Evolutionary conservation across 371 early-diverging fungal genomes (phyloP).

Genomic region (Rhizomucor pusillus): DNA sequence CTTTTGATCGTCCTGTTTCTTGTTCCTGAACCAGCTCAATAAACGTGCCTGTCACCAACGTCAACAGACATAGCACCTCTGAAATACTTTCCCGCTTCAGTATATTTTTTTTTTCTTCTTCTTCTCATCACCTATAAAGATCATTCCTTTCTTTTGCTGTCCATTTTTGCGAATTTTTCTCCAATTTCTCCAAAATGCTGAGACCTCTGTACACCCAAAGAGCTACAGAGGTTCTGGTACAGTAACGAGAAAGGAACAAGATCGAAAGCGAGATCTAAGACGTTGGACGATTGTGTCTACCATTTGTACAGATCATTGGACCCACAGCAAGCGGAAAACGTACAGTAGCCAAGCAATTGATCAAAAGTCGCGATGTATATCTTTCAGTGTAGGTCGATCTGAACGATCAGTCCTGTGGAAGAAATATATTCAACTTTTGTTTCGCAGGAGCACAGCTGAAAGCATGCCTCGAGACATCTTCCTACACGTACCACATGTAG

Average conservation of each 20-base stretch:
- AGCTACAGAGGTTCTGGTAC: slow-evolving; percentile 32
- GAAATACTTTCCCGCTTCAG: too few species aligned
- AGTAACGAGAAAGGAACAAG: background rate
- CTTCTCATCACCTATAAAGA: too few species aligned
- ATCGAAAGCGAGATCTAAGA: background rate
- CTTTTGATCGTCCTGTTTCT: too few species aligned
- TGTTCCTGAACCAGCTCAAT: too few species aligned
- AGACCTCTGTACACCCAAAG: slow-evolving; percentile 32
- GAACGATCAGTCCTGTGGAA: background rate
- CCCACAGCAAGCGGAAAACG: slow-evolving; percentile 30
- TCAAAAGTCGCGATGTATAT: slow-evolving; percentile 21
- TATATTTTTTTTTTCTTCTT: too few species aligned
- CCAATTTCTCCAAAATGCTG: too few species aligned
- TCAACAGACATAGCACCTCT: too few species aligned
- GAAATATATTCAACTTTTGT: background rate
- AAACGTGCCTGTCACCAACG: too few species aligned
- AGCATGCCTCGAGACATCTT: slow-evolving; percentile 5
- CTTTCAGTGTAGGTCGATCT: slow-evolving; percentile 23
- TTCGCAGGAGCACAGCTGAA: slow-evolving; percentile 23
- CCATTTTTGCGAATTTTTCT: too few species aligned
- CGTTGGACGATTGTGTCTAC: too few species aligned
- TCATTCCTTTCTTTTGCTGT: too few species aligned
- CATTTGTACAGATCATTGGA: slow-evolving; percentile 26
- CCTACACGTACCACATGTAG: slow-evolving; percentile 11
- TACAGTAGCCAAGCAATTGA: slow-evolving; percentile 24